Evolutionary conservation across 164 flowering plant species (phyloP), one percentile per base, ranked within the genome.

Genomic region (Nelumbo lutea): DNA sequence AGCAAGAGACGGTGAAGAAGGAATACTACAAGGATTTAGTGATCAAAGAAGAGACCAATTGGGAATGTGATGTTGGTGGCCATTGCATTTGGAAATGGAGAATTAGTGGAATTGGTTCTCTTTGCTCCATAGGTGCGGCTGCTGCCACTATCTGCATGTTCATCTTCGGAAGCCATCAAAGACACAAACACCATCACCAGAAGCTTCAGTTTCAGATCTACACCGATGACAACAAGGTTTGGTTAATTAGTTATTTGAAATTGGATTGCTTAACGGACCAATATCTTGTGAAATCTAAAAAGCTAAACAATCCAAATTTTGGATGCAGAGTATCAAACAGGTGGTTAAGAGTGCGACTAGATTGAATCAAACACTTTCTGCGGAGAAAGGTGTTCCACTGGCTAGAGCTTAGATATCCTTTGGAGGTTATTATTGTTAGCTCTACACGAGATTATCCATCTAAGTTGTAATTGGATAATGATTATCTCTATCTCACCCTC

Each of bases 391-490:
- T 39, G 86, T 75, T 3, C 89, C 90, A 9, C 44, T 75, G 11
- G 64, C 74, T 59, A 83, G 86, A 77, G 90, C 90, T 52, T 85
- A 82, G 1, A 75, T 88, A 1, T 82, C 87, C 1, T 73, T 72
- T 75, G 89, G 93, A 4, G 90, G 90, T 41, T 78, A 83, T 74
- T 85, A 79, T 73, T 83, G 81, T n/a, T n/a, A n/a, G n/a, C n/a
- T n/a, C n/a, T 27, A 27, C 27, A 27, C 27, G 0, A 27, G 27
- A 27, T 27, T 27, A 27, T 27, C 27, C 27, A 27, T 27, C 27
- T 27, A 27, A 27, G 27, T 27, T 27, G 27, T 27, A 27, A 27
- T 27, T 27, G 27, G 27, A 27, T 27, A 27, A 27, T 27, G 0
- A 27, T 27, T n/a, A n/a, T n/a, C n/a, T n/a, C n/a, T n/a, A n/a